Evolutionary conservation across 2,329 filamentous ascomycete species (phyloP).

Genomic region (Stenocarpella maydis): DNA sequence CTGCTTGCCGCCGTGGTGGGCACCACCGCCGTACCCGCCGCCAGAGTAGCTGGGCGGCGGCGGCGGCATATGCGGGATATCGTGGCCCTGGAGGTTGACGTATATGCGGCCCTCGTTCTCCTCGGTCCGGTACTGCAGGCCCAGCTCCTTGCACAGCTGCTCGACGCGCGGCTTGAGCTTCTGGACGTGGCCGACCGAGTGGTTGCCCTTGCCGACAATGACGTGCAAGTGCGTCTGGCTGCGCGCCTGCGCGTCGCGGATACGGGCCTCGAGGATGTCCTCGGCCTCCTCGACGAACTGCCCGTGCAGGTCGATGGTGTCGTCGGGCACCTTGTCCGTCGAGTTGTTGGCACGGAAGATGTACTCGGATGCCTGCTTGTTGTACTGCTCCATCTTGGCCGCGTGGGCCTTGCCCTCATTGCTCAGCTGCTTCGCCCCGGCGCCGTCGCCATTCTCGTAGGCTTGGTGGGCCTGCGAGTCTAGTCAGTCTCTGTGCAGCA

Average conservation of each 20-base stretch:
- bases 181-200: conserved; percentile 81
- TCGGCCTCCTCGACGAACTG: conserved; percentile 96
- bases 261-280: conserved; percentile 85
- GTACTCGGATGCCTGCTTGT: conserved; percentile 88
- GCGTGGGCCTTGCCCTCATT: conserved; percentile 88
- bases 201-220: conserved; percentile 95
- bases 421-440: conserved; percentile 81
- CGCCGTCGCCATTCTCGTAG: conserved; percentile 85
- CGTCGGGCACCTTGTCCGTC: conserved; percentile 73
- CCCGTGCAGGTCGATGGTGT: conserved; percentile 94
- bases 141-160: conserved; percentile 82
- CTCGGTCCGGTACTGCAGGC: conserved; percentile 84
- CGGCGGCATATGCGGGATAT: conserved; percentile 54
- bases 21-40: conserved; percentile 45
- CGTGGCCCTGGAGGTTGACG: conserved; percentile 81
- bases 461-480: conserved; percentile 72
- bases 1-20: conserved; percentile 51
- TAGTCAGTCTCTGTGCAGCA: conserved; percentile 10
- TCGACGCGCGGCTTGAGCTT: conserved; percentile 97
- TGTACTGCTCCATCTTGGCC: conserved; percentile 85
- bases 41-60: conserved; percentile 58
- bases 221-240: conserved; percentile 89
- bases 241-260: conserved; percentile 75
- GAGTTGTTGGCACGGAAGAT: conserved; percentile 98
- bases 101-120: conserved; percentile 90